Evolutionary conservation across 495 filamentous ascomycete species (phyloP).

Genomic region (Umbilicaria muhlenbergii): DNA sequence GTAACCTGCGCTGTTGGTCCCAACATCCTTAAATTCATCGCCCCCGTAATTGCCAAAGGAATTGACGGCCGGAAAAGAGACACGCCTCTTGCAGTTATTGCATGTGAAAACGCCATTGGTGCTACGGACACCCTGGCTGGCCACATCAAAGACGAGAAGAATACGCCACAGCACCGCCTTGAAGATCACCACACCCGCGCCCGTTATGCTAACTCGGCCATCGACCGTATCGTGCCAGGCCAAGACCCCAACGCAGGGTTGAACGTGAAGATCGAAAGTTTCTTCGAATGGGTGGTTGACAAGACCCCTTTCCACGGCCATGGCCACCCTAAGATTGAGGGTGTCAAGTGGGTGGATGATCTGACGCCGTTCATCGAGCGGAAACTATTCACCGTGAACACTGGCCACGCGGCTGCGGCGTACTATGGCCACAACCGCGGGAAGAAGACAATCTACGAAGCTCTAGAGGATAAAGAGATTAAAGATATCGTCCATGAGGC

Average conservation of each 20-base stretch:
- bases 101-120: constrained; percentile 92
- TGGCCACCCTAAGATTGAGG: constrained; percentile 58
- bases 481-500: constrained; percentile 56
- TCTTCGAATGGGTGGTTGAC: constrained; percentile 97
- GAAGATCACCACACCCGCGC: constrained; percentile 46
- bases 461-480: constrained; percentile 53
- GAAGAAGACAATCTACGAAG: constrained; percentile 77
- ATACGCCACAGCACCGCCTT: constrained; percentile 44
- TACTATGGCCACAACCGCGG: constrained; percentile 80
- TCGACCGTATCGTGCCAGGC: constrained; percentile 90
- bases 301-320: constrained; percentile 54
- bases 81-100: constrained; percentile 75
- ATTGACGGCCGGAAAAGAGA: constrained; percentile 57
- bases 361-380: constrained; percentile 93
- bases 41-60: constrained; percentile 81
- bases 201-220: constrained; percentile 88
- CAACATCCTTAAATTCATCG: constrained; percentile 89
- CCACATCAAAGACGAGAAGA: constrained; percentile 58
- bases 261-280: constrained; percentile 91
- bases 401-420: constrained; percentile 88
- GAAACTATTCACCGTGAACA: constrained; percentile 99
- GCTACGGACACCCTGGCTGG: constrained; percentile 72
- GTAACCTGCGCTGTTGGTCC: constrained; percentile 94
- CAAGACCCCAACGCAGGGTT: constrained; percentile 65
- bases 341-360: constrained; percentile 84